Evolutionary conservation across 106 monocot species (phyloP), one percentile per base, ranked within the genome.

Genomic region (Platanthera guangdongensis): DNA sequence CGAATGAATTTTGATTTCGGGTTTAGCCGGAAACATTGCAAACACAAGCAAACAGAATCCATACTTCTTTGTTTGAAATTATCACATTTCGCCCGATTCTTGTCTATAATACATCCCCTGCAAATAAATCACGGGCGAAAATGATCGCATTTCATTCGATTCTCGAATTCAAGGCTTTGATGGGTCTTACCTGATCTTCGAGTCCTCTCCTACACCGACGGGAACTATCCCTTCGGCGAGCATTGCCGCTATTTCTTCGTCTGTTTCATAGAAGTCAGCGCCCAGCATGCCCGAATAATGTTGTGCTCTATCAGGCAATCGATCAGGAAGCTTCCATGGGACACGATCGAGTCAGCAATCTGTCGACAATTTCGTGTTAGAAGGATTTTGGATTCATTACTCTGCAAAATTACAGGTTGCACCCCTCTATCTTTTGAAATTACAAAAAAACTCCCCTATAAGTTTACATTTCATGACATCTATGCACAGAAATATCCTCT

Each of bases 221-320:
- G 93, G 96, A 68, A 96, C 96, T 78, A 75, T 84, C 52, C 96
- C 96, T 87, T 96, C 90, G 55, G 90, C 85, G 7, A 93, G 57
- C 72, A 93, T 57, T 52, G 90, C 77, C 65, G 85, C 81, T 57
- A 83, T 64, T 78, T 96, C 96, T 21, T 22, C 81, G 16, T 91
- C 93, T 4, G 93, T 96, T 84, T 93, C 93, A 25, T 96, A 96
- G 73, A 79, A 93, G 81, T 96, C 96, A 32, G 96, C 96, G 77
- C 96, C 96, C 13, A 96, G 82, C 96, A 96, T 96, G 87, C 73
- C 87, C 8, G 21, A 57, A 60, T 60, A 50, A 97, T 88, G 77
- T 89, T 86, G 46, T 97, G 97, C 74, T 94, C 93, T 85, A 94
- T 78, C 8, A 78, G 69, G 83, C 91, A 94, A 54, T 84, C 77